Base-by-base conservation (phyloP, 1,284 basidiomycete species). In the Taiwanofungus camphoratus region DNA sequence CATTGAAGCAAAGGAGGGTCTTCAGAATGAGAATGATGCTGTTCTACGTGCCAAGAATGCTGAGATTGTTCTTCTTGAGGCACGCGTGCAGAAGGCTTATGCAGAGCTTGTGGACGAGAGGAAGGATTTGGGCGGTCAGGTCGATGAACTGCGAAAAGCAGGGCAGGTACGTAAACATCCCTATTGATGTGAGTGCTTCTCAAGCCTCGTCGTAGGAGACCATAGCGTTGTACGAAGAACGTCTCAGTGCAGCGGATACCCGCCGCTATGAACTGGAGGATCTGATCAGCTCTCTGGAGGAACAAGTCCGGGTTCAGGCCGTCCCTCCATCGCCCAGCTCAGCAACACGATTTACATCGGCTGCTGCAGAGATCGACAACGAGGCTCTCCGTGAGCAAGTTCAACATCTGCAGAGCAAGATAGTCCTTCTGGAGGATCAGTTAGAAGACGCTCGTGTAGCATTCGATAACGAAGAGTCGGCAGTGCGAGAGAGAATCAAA, bases 191-290 rank as follows among this genome's bases (percentile, higher is more conserved):
- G 26, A 30, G 26, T 48, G 42, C 18, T 45, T 59, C 12, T 54
- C 48, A 47, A 52, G 39, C 36, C 12, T n/a, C 15, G 22, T 2
- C 32, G 20, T 54, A 92, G 87, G 88, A 92, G 77, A 92, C 89
- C 1, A 92, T 93, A 52, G 88, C 87, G 26, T 70, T 95, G 26
- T 96, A 96, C 58, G 93, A 98, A 67, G 90, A 92, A 55, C 80
- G 85, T 26, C 70, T 94, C 18, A 83, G 76, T 45, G 71, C 70
- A 2, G 76, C 80, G 12, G 87, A 92, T 54, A 69, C 70, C 18
- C 75, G 78, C 52, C 77, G 85, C 39, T 91, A 91, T 57, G 88
- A 92, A 51, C 70, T 88, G 47, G 87, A 93, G 58, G 77, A 82
- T 42, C 70, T 73, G 24, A 67, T 90, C 38, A 69, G 77, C 9